Conservation (phyloP, 164 flowering plant genomes). For the Vitis rupestris region DNA sequence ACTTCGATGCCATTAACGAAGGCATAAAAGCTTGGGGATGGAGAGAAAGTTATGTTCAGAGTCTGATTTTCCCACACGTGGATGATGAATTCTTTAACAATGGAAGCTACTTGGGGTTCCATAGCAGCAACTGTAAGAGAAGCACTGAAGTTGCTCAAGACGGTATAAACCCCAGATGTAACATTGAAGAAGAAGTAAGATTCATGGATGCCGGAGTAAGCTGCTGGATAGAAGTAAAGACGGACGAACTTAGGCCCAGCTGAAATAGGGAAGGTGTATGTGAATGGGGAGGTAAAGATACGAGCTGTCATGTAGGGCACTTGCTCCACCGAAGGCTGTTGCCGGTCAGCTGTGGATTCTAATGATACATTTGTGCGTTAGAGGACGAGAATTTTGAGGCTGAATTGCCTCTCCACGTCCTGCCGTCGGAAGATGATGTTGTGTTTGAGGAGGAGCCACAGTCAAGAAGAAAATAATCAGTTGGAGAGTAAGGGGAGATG, state of each 20-base stretch:
- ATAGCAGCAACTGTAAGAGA: not conserved
- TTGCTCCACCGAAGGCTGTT: not conserved
- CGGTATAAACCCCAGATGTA: not conserved
- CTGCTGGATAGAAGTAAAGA: conserved; percentile 13
- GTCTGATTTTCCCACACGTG: not conserved
- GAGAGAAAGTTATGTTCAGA: not conserved
- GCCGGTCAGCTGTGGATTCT: not conserved
- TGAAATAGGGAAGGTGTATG: conserved; percentile 12
- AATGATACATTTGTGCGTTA: no score
- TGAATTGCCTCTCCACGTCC: not conserved
- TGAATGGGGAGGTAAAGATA: conserved; percentile 6
- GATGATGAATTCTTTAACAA: conserved; percentile 17
- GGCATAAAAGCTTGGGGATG: not conserved
- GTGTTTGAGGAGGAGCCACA: not conserved
- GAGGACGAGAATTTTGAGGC: conserved; percentile 12
- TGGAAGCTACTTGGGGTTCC: not conserved
- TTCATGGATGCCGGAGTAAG: not conserved
- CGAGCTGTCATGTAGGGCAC: conserved; percentile 21
- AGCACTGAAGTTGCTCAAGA: conserved; percentile 22
- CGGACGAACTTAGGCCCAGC: conserved; percentile 11
- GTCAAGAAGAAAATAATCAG: not conserved
- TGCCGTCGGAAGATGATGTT: not conserved
- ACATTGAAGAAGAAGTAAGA: conserved; percentile 16
- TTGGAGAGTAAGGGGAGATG: not conserved
- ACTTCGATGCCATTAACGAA: conserved; percentile 24